A percentile compares a stretch with the other conserved stretches of the same genome.
These are phyloP conservation scores for Auxenochlorella pyrenoidosa DNA, from an alignment of 139 green algal genomes.

Conservation along the genomic window DNA sequence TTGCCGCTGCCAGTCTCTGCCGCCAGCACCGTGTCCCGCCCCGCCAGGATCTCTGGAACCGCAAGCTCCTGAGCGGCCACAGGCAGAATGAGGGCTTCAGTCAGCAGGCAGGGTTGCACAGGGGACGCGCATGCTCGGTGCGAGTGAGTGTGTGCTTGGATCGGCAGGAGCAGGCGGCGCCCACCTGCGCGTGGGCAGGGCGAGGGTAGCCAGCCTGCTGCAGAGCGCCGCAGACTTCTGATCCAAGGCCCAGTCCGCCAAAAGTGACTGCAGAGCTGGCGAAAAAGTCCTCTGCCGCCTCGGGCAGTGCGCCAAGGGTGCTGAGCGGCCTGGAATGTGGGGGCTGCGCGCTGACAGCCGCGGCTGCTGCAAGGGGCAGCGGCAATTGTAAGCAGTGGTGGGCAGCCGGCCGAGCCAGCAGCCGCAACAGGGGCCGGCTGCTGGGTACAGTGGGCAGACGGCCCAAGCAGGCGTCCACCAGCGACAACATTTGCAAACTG, in stretches of 20 bases:
- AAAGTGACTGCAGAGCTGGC: conserved; percentile 52
- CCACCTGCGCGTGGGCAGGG: conserved; percentile 67
- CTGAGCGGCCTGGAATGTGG: background rate
- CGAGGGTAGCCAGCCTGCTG: conserved; percentile 49
- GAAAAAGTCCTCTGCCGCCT: conserved; percentile 59
- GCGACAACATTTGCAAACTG: conserved; percentile 1
- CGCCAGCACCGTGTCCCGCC: conserved; percentile 84
- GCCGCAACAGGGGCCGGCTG: background rate
- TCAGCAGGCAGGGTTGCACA: background rate
- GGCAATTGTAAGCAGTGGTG: background rate
- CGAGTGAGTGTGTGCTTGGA: background rate
- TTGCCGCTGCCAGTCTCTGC: conserved; percentile 98
- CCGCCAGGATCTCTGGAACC: conserved; percentile 59
- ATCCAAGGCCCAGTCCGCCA: conserved; percentile 47
- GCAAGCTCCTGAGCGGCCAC: conserved; percentile 62
- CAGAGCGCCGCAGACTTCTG: conserved; percentile 47
- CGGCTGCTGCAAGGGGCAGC: background rate
- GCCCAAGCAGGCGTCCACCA: conserved; percentile 13
- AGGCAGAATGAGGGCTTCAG: background rate
- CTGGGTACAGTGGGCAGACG: background rate
- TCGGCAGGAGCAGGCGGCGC: background rate
- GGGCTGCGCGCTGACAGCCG: background rate
- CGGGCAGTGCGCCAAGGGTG: background rate
- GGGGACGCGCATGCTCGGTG: background rate
- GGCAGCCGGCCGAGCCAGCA: background rate